phyloP scores from a whole-genome alignment of 768 basidiomycete genomes.

The Pleurotus cornucopiae region DNA sequence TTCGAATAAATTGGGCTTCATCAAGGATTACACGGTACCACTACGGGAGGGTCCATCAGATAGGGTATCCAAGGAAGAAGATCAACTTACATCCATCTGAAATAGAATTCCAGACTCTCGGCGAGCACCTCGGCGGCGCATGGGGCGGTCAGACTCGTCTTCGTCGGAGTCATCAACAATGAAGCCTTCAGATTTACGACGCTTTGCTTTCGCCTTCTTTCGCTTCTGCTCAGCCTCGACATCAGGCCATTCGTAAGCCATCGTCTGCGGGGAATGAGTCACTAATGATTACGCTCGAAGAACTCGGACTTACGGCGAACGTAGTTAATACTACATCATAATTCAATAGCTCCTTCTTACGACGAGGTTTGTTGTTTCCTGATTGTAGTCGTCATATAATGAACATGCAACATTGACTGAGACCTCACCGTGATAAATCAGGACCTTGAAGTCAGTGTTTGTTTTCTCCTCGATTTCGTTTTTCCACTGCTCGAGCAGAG shows the following conservation, averaged over 20 bases:
- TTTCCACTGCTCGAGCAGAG: slow-evolving; percentile 66
- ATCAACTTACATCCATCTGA: slow-evolving; percentile 37
- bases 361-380: slow-evolving; percentile 46
- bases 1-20: slow-evolving; percentile 53
- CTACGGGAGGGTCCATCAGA: slow-evolving; percentile 17
- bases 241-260: slow-evolving; percentile 58
- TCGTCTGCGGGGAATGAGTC: slow-evolving; percentile 32
- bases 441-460: slow-evolving; percentile 39
- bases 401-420: too few relatives aligned
- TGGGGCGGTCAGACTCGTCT: slow-evolving; percentile 11
- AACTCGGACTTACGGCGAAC: slow-evolving; percentile 3
- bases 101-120: slow-evolving; percentile 42
- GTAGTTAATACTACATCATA: slow-evolving; percentile 39
- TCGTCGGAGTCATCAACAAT: slow-evolving; percentile 34
- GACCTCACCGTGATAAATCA: slow-evolving; percentile 58
- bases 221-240: slow-evolving; percentile 38
- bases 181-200: slow-evolving; percentile 23
- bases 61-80: not conserved
- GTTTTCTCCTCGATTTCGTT: slow-evolving; percentile 57
- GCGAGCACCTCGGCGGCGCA: not conserved
- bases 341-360: slow-evolving; percentile 41
- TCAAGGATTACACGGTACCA: slow-evolving; percentile 53
- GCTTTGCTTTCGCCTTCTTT: slow-evolving; percentile 37
- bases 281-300: not conserved
- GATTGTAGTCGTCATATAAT: slow-evolving; percentile 8